Evolutionary conservation across 805 yeast species (phyloP).

Genomic region (Wickerhamomyces xylosicus): DNA sequence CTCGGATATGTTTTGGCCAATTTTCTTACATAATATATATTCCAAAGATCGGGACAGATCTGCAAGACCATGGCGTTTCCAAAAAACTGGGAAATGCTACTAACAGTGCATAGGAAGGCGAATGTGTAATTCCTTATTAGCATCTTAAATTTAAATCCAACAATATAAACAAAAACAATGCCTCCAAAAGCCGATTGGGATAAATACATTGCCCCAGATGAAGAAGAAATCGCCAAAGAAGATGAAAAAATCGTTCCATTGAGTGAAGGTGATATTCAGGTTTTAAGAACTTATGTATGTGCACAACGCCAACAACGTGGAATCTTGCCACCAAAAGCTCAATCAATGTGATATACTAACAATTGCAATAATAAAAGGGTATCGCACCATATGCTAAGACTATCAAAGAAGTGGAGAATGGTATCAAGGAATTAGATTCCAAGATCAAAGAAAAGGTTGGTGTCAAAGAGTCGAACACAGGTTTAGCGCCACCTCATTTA

Average conservation of each 20-base stretch:
- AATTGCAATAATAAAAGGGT: constrained; percentile 32
- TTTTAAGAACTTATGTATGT: constrained; percentile 72
- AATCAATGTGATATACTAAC: constrained; percentile 7
- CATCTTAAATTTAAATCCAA: too few species aligned
- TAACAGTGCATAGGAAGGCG: too few species aligned
- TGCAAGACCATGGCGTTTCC: too few species aligned
- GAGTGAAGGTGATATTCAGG: constrained; percentile 95
- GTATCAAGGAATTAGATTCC: constrained; percentile 72
- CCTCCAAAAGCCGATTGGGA: constrained; percentile 99
- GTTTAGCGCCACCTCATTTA: constrained; percentile 90
- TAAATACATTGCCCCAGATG: constrained; percentile 84
- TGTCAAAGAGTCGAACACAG: constrained; percentile 90
- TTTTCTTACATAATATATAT: too few species aligned
- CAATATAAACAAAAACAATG: constrained; percentile 31
- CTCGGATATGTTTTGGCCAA: too few species aligned
- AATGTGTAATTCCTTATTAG: too few species aligned
- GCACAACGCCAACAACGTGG: constrained; percentile 1
- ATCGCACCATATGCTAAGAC: constrained; percentile 90
- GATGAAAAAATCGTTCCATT: constrained; percentile 78
- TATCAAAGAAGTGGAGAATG: constrained; percentile 77
- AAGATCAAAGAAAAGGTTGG: constrained; percentile 94
- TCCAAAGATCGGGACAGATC: too few species aligned
- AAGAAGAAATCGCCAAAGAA: constrained; percentile 36
- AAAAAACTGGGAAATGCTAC: too few species aligned
- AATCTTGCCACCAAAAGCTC: constrained; percentile 1